A percentile compares a stretch with the other conserved stretches of the same genome.
These are phyloP conservation scores for Talaromyces sp. DNA, from an alignment of 2,329 filamentous ascomycete genomes.

Conservation along the genomic window DNA sequence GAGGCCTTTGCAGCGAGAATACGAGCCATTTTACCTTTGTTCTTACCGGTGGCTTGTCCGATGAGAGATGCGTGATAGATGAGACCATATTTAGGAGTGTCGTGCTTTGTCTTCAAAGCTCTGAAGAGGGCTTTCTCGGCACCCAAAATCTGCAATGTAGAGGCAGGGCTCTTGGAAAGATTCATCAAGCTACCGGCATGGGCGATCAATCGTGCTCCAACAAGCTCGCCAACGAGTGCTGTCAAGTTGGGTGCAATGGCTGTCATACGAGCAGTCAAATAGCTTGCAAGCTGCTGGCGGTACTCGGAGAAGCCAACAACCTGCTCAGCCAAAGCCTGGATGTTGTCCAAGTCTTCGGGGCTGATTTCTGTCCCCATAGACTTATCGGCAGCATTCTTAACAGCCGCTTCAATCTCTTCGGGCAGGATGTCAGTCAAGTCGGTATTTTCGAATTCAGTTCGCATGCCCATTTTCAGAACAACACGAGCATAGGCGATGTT, in stretches of 20 bases:
- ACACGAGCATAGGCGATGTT: conserved; percentile 90
- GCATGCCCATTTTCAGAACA: conserved; percentile 83
- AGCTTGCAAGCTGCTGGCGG: conserved; percentile 78
- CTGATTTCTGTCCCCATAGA: conserved; percentile 99
- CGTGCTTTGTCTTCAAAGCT: conserved; percentile 97
- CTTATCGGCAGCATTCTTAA: conserved; percentile 92
- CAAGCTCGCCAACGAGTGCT: conserved; percentile 83
- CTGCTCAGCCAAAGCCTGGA: conserved; percentile 84
- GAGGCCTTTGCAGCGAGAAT: conserved; percentile 92
- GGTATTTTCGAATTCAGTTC: conserved; percentile 67
- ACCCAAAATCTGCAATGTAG: conserved; percentile 95
- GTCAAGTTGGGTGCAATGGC: conserved; percentile 96
- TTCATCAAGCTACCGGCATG: conserved; percentile 92
- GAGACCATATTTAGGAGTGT: conserved; percentile 96
- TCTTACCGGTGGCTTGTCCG: conserved; percentile 92
- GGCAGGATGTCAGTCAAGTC: conserved; percentile 88
- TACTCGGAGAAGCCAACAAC: conserved; percentile 90
- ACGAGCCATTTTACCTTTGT: conserved; percentile 99
- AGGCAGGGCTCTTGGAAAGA: conserved; percentile 89
- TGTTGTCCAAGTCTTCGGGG: conserved; percentile 86
- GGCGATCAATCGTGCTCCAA: conserved; percentile 89
- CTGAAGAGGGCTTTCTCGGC: conserved; percentile 98
- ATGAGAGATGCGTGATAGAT: conserved; percentile 91
- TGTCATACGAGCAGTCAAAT: conserved; percentile 89
- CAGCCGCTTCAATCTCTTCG: conserved; percentile 84